These are phyloP conservation scores for Colletotrichum noveboracense DNA, from an alignment of 2,329 filamentous ascomycete genomes.

Conservation along the genomic window DNA sequence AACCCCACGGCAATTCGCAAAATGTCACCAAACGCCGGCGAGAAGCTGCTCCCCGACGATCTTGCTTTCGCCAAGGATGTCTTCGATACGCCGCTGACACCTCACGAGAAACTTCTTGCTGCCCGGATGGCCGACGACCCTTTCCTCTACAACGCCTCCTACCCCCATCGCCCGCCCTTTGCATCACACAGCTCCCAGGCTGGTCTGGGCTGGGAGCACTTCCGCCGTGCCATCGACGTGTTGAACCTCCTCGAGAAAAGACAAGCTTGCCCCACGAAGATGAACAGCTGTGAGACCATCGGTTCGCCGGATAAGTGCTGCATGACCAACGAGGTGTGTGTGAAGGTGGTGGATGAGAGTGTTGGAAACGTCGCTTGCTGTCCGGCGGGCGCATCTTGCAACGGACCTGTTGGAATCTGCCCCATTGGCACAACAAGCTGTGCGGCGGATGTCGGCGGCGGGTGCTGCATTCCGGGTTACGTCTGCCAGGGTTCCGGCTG, in stretches of 20 bases:
- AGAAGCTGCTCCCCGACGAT: slow-evolving; percentile 77
- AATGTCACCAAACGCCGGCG: slow-evolving; percentile 71
- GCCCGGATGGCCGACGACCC: slow-evolving; percentile 31
- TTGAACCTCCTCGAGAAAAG: slow-evolving; percentile 58
- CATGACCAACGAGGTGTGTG: slow-evolving; percentile 67
- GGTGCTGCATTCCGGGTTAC: slow-evolving; percentile 78
- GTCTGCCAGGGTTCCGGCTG: slow-evolving; percentile 74
- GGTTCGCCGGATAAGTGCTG: slow-evolving; percentile 77
- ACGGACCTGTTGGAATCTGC: slow-evolving; percentile 67
- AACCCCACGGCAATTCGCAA: slow-evolving; percentile 71
- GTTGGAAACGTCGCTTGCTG: slow-evolving; percentile 79
- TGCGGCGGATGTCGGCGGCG: slow-evolving; percentile 68
- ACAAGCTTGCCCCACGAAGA: slow-evolving; percentile 72
- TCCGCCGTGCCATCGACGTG: slow-evolving; percentile 50
- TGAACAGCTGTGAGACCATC: slow-evolving; percentile 67
- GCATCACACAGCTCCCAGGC: slow-evolving; percentile 47
- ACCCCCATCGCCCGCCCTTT: slow-evolving; percentile 54
- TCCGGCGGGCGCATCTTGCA: slow-evolving; percentile 67
- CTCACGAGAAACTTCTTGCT: slow-evolving; percentile 34
- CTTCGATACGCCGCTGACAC: slow-evolving; percentile 22
- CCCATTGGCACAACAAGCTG: slow-evolving; percentile 68
- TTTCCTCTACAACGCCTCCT: slow-evolving; percentile 15
- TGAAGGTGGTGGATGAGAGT: slow-evolving; percentile 64
- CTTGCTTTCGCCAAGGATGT: slow-evolving; percentile 49
- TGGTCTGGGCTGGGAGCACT: slow-evolving; percentile 31